phyloP scores from a whole-genome alignment of 2,329 filamentous ascomycete species.

The Hortaea sp. region DNA sequence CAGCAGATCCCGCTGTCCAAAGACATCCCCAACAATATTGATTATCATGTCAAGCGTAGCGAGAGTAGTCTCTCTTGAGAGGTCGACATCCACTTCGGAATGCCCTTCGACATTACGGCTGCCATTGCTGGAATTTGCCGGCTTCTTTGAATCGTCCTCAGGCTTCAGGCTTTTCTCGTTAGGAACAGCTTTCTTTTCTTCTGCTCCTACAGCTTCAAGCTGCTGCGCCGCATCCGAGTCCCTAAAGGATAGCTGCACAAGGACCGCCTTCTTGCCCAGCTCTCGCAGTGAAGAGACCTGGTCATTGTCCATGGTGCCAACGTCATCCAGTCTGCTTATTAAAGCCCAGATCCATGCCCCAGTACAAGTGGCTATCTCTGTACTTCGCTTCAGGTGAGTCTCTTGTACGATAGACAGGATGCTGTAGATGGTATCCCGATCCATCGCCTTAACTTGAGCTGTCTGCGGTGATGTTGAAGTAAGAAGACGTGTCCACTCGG shows the following conservation, averaged over 20 bases:
- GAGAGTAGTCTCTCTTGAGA: conserved; percentile 13
- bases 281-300: conserved; percentile 70
- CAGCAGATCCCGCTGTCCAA: conserved; percentile 78
- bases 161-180: conserved; percentile 4
- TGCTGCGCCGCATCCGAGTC: conserved; percentile 16
- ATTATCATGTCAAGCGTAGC: conserved; percentile 89
- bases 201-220: conserved; percentile 13
- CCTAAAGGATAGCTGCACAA: conserved; percentile 19
- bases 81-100: conserved; percentile 14
- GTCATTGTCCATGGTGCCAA: conserved; percentile 63
- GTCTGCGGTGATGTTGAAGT: conserved; percentile 36
- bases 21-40: conserved; percentile 77
- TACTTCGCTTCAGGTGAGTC: conserved; percentile 52
- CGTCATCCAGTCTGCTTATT: conserved; percentile 57
- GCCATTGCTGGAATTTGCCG: neutral
- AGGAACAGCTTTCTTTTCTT: conserved; percentile 17
- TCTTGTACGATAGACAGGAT: conserved; percentile 51
- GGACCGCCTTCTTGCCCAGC: conserved; percentile 60
- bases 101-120: conserved; percentile 10
- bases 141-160: conserved; percentile 19
- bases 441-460: conserved; percentile 43
- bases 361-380: conserved; percentile 52
- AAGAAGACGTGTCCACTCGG: conserved; percentile 44
- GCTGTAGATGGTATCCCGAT: conserved; percentile 55
- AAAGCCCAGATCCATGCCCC: conserved; percentile 82